Evolutionary conservation across 148 eudicot species (phyloP), one percentile per base, ranked within the genome.

Genomic region (Vaccinium myrtillus): DNA sequence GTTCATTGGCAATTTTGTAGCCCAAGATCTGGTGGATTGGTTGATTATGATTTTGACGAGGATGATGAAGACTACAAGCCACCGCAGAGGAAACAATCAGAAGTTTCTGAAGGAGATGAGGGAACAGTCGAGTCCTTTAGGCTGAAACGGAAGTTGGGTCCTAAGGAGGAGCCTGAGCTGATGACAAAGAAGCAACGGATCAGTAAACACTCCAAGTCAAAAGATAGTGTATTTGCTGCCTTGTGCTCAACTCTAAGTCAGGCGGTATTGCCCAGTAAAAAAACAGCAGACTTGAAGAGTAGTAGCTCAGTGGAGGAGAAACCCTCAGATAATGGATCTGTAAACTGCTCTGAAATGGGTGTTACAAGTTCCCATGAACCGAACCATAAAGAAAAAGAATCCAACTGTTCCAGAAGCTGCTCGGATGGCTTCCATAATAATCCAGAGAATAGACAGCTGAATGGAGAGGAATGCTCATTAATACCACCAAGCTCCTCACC

Each of bases 21-120:
- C 88, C 81, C 92, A 74, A 95, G 87, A 84, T 84, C 94, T 83
- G 92, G 94, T 86, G 94, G 94, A 58, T 91, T 97, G 56, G 99
- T 97, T 90, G 98, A 97, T 85, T 95, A 95, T 84, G 98, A 91
- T 39, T 98, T 95, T 80, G 99, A 97, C 65, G 99, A 97, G 85
- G 99, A 96, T 67, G 99, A 97, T 86, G 96, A 94, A 85, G 95
- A 93, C 81, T 95, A 93, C 91, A 92, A 89, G 87, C 98, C 99
- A 63, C 99, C 98, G 59, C 99, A 96, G 43, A 89, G 86, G 84
- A 93, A 89, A 78, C 92, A 86, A 73, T 82, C 93, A 16, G 95
- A 90, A 69, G 65, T 77, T 63, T 87, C 93, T 83, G 95, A 93
- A 78, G 96, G 82, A 61, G 96, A 95, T 73, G 98, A 93, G 75